These are phyloP conservation scores for Aspergillus melleus DNA, from an alignment of 2,329 filamentous ascomycete species.

Conservation along the genomic window DNA sequence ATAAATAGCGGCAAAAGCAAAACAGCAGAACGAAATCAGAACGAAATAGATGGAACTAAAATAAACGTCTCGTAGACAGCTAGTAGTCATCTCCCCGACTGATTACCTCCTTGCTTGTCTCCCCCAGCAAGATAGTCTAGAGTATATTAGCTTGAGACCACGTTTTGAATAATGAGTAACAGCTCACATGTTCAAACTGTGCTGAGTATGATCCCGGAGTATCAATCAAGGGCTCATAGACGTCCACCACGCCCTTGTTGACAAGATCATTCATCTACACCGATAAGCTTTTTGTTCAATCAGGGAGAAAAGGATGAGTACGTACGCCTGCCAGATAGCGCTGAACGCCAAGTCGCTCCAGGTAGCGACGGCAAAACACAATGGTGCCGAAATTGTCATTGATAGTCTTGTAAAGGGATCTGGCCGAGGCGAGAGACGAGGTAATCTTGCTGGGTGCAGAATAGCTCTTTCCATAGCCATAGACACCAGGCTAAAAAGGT, in stretches of 20 bases:
- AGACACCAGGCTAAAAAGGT: slow-evolving; percentile 47
- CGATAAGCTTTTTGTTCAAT: slow-evolving; percentile 5
- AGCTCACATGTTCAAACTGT: slow-evolving; percentile 60
- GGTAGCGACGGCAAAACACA: slow-evolving; percentile 62
- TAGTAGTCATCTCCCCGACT: slow-evolving; percentile 56
- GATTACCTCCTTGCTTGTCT: slow-evolving; percentile 51
- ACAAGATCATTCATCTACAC: slow-evolving; percentile 58
- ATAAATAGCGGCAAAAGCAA: not conserved
- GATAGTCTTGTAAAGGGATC: slow-evolving; percentile 58
- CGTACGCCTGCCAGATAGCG: slow-evolving; percentile 60
- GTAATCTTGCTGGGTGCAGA: slow-evolving; percentile 31
- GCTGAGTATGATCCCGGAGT: slow-evolving; percentile 62
- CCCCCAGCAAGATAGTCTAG: slow-evolving; percentile 51
- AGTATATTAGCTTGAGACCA: slow-evolving; percentile 4
- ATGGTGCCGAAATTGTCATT: slow-evolving; percentile 63
- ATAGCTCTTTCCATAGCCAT: slow-evolving; percentile 52
- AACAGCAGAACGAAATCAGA: slow-evolving; percentile 4
- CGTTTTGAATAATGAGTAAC: not conserved
- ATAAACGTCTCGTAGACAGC: not conserved
- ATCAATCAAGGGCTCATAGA: slow-evolving; percentile 59
- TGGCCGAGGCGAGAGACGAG: slow-evolving; percentile 55
- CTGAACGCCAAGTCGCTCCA: slow-evolving; percentile 63
- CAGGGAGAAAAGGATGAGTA: not conserved
- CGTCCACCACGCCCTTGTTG: slow-evolving; percentile 57
- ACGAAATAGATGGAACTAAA: not conserved